These are phyloP conservation scores for Arctium minus DNA, from an alignment of 129 eudicot genomes.

Conservation along the genomic window DNA sequence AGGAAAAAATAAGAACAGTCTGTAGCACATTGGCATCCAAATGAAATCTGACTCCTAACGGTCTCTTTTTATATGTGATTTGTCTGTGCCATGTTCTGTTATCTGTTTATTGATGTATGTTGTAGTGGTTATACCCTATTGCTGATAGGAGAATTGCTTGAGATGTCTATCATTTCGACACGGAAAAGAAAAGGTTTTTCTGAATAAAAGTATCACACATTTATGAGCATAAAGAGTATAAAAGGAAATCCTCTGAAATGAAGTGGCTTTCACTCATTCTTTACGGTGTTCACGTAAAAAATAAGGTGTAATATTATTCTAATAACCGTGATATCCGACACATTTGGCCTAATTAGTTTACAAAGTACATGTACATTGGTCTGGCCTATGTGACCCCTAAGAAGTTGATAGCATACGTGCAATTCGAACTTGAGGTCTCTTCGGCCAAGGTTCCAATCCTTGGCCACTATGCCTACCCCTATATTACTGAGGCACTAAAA, in stretches of 20 bases:
- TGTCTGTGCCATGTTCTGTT: too few relatives aligned
- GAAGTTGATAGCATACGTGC: too few relatives aligned
- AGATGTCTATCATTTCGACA: not conserved
- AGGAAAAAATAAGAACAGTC: not conserved
- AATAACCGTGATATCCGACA: too few relatives aligned
- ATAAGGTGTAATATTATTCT: too few relatives aligned
- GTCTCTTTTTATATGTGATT: too few relatives aligned
- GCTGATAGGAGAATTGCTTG: not conserved
- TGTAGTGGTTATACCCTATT: not conserved
- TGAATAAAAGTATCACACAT: not conserved
- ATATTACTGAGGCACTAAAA: not conserved
- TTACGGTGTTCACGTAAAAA: too few relatives aligned
- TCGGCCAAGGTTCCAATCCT: not conserved
- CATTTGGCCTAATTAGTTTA: too few relatives aligned
- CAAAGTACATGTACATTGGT: too few relatives aligned
- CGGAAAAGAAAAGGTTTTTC: not conserved
- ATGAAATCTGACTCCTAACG: not conserved
- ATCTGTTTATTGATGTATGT: too few relatives aligned
- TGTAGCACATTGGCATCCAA: not conserved
- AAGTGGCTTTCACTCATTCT: too few relatives aligned
- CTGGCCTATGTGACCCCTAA: too few relatives aligned
- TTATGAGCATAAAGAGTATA: not conserved
- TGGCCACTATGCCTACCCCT: not conserved
- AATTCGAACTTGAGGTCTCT: not conserved
- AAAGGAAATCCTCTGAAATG: not conserved